phyloP scores from a whole-genome alignment of 1,284 basidiomycete species.

The Ganoderma sp. region DNA sequence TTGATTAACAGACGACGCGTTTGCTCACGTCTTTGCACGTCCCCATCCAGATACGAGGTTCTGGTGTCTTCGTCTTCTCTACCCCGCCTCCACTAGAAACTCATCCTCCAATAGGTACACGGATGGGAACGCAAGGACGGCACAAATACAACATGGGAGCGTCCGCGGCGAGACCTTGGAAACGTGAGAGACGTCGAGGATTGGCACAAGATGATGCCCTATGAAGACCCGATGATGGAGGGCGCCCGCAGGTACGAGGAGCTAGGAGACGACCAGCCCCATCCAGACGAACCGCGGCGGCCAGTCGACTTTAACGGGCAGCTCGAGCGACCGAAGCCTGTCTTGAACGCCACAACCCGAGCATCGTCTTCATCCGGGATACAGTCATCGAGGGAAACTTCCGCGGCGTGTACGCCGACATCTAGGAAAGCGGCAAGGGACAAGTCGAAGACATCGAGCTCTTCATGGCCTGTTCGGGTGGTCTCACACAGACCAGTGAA shows the following conservation, averaged over 20 bases:
- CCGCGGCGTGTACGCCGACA: not conserved
- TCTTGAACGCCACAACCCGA: not conserved
- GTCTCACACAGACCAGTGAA: constrained; percentile 5
- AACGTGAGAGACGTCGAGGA: constrained; percentile 27
- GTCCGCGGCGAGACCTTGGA: constrained; percentile 27
- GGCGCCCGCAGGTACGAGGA: constrained; percentile 47
- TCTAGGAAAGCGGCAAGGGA: not conserved
- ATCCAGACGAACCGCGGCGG: not conserved
- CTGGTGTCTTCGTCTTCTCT: not conserved
- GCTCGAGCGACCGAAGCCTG: constrained; percentile 1
- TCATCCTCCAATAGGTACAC: constrained; percentile 39
- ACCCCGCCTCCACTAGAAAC: not conserved
- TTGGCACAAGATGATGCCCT: constrained; percentile 22
- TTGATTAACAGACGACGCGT: not conserved
- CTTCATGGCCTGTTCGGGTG: not conserved
- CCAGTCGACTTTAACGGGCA: constrained; percentile 19
- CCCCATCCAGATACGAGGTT: constrained; percentile 27
- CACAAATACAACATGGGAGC: constrained; percentile 51
- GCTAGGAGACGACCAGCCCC: constrained; percentile 11
- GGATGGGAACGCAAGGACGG: constrained; percentile 46
- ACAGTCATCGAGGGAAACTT: not conserved
- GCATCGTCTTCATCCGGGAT: not conserved
- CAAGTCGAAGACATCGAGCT: constrained; percentile 3
- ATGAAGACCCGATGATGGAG: constrained; percentile 33
- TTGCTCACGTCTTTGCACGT: not conserved